Base-by-base conservation (phyloP, 345 rosid genomes). In the Xanthoceras sorbifolium region DNA sequence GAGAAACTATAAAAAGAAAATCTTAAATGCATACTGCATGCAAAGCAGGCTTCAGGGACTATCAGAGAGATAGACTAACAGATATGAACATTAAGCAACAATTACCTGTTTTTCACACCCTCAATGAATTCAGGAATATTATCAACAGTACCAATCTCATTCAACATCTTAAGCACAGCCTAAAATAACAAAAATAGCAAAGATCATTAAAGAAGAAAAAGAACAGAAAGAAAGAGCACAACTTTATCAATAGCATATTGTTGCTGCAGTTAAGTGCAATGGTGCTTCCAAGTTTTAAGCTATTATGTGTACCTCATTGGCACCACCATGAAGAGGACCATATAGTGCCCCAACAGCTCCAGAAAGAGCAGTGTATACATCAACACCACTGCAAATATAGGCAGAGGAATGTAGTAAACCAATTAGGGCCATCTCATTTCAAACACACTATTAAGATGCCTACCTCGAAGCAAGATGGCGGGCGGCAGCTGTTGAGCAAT, bases 241-340 rank as follows among this genome's bases (percentile, higher is more conserved):
- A 54, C n/a, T 80, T n/a, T 55, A 60, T 64, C 9, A 65, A 55
- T 28, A 69, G 23, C 66, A 74, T 61, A 32, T 3, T n/a, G 23
- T 40, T 69, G 52, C 25, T 44, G 63, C 9, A 57, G 28, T 57
- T 20, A 57, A 22, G 14, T n/a, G 28, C 28, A 57, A 23, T 9
- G 1, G 62, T 22, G 23, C 17, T 46, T 46, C 59, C 60, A 69
- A 38, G 23, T 22, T 57, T 57, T 66, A 55, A 71, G 59, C n/a
- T 31, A 64, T 34, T 80, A 48, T 64, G 64, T 67, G 54, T 76
- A 88, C 99, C 97, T 96, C 99, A 79, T 96, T 93, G 52, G 99
- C 99, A 52, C 98, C 99, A 50, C 99, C 99, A 76, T 96, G 99
- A 83, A 96, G 98, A 71, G 98, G 98, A 72, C 99, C 98, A 80